These are phyloP conservation scores for Trichoderma arundinaceum DNA, from an alignment of 2,329 filamentous ascomycete species.

Conservation along the genomic window DNA sequence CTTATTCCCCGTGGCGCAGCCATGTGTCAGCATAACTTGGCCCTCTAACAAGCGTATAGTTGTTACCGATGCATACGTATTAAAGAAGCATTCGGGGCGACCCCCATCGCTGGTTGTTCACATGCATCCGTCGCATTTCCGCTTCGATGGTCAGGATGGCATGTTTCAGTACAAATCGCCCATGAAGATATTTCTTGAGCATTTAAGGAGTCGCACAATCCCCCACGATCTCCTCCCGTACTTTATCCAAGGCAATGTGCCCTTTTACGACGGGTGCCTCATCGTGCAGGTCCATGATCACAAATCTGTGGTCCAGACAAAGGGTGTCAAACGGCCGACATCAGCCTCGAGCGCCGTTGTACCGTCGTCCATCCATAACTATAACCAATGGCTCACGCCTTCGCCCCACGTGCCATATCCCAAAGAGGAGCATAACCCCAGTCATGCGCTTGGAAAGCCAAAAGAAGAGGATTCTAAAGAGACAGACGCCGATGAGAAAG, in stretches of 20 bases:
- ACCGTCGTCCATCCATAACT: constrained; percentile 89
- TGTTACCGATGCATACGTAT: constrained; percentile 74
- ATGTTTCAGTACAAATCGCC: constrained; percentile 92
- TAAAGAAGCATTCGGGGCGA: constrained; percentile 77
- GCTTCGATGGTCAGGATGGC: constrained; percentile 92
- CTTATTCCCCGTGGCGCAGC: neutral
- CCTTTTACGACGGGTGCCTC: constrained; percentile 92
- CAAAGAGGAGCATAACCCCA: constrained; percentile 56
- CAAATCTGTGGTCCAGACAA: constrained; percentile 65
- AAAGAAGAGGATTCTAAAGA: constrained; percentile 46
- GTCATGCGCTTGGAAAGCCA: constrained; percentile 36
- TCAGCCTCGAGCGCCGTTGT: constrained; percentile 65
- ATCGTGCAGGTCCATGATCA: constrained; percentile 96
- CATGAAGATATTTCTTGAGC: constrained; percentile 81
- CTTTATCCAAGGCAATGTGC: constrained; percentile 71
- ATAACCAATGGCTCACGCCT: constrained; percentile 86
- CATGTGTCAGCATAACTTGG: neutral
- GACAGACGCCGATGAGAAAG: constrained; percentile 45
- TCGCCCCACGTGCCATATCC: constrained; percentile 84
- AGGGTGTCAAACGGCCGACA: constrained; percentile 59
- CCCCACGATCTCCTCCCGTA: constrained; percentile 89
- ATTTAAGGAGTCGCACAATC: constrained; percentile 75
- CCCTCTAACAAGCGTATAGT: constrained; percentile 55
- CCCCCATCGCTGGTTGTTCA: constrained; percentile 87
- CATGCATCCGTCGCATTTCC: constrained; percentile 82